phyloP scores from a whole-genome alignment of 495 filamentous ascomycete species.

The Rhypophila decipiens region DNA sequence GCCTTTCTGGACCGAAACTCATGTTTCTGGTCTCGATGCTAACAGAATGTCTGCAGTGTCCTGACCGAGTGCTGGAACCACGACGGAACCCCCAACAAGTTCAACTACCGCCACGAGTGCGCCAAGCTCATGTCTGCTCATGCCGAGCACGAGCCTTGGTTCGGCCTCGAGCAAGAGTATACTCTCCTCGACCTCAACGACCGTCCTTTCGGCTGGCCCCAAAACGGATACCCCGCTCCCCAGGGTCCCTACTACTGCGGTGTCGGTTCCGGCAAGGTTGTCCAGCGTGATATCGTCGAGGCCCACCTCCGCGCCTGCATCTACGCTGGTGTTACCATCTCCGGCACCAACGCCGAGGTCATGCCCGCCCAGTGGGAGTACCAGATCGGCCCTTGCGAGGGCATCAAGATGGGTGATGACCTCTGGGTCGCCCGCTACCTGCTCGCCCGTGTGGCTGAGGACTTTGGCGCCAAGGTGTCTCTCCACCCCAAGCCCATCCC shows the following conservation, averaged over 20 bases:
- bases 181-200: slow-evolving; percentile 67
- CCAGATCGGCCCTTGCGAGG: slow-evolving; percentile 91
- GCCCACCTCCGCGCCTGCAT: slow-evolving; percentile 97
- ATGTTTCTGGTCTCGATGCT: slow-evolving; percentile 1
- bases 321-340: slow-evolving; percentile 87
- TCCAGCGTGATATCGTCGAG: slow-evolving; percentile 97
- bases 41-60: slow-evolving; percentile 89
- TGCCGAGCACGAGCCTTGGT: slow-evolving; percentile 82
- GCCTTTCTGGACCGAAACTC: neutral
- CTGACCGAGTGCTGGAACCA: slow-evolving; percentile 93
- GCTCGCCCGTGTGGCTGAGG: slow-evolving; percentile 91
- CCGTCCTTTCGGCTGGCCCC: slow-evolving; percentile 78
- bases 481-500: slow-evolving; percentile 97
- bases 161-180: slow-evolving; percentile 93
- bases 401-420: slow-evolving; percentile 92
- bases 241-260: slow-evolving; percentile 99
- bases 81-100: slow-evolving; percentile 97
- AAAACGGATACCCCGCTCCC: slow-evolving; percentile 84
- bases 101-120: slow-evolving; percentile 73
- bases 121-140: slow-evolving; percentile 81
- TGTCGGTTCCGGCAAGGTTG: slow-evolving; percentile 94
- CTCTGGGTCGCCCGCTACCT: slow-evolving; percentile 97
- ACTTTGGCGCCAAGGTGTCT: slow-evolving; percentile 93
- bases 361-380: slow-evolving; percentile 95
- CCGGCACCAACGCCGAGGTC: slow-evolving; percentile 98